Conservation (phyloP, 257 asterid species). For the Buddleja alternifolia region DNA sequence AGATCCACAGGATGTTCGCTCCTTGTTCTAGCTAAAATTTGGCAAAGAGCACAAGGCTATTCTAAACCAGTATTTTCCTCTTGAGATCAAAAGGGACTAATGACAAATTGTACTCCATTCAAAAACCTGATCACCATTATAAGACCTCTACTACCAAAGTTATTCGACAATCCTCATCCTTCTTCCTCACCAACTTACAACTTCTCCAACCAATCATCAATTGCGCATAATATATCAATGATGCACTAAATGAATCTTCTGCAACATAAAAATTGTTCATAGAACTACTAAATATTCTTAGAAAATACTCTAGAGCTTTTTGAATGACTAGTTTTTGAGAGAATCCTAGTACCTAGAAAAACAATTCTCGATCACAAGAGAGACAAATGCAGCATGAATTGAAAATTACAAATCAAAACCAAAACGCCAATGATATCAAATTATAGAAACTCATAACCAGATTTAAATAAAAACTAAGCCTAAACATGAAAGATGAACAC, state of each 20-base stretch:
- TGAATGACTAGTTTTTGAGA: not conserved
- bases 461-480: too few species aligned
- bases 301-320: not conserved
- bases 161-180: not conserved
- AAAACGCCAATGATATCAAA: not conserved
- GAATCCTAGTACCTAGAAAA: not conserved
- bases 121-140: slow-evolving; percentile 2
- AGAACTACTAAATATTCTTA: not conserved
- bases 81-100: not conserved
- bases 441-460: not conserved
- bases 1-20: not conserved
- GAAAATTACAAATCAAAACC: not conserved
- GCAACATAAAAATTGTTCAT: not conserved
- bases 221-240: not conserved
- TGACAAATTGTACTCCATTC: not conserved
- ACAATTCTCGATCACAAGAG: too few species aligned
- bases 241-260: not conserved
- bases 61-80: too few species aligned
- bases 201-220: not conserved
- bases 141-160: not conserved
- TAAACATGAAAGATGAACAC: too few species aligned
- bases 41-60: too few species aligned
- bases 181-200: not conserved
- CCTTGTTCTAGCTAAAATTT: not conserved
- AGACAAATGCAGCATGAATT: not conserved